Evolutionary conservation across 257 asterid species (phyloP).

Genomic region (Knoxia roxburghii): DNA sequence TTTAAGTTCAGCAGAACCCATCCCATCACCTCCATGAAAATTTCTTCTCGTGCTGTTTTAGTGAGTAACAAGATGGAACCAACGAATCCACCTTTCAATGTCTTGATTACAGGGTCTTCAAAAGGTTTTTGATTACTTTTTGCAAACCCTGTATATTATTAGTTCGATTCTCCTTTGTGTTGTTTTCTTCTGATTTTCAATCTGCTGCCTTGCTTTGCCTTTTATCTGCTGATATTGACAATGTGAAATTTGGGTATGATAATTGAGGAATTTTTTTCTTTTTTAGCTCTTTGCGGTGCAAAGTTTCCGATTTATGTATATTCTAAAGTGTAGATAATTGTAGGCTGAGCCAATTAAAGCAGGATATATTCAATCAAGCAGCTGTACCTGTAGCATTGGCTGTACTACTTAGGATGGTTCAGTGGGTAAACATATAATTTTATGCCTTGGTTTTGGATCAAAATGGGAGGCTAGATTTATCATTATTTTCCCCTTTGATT

Average conservation of each 20-base stretch:
- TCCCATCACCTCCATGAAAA: slow-evolving; percentile 8
- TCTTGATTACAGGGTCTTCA: slow-evolving; percentile 78
- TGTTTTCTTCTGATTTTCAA: not conserved
- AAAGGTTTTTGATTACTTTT: slow-evolving; percentile 44
- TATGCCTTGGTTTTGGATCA: no score
- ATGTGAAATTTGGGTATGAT: no score
- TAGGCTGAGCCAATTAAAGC: not conserved
- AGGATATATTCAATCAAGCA: no score
- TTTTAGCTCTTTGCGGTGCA: not conserved
- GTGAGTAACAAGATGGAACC: slow-evolving; percentile 28
- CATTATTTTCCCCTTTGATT: no score
- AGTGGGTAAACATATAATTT: no score
- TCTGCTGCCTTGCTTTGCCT: not conserved
- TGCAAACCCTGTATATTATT: not conserved
- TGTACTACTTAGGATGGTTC: not conserved
- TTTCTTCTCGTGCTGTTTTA: slow-evolving; percentile 23
- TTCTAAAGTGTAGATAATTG: no score
- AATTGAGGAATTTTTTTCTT: not conserved
- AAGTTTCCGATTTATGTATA: not conserved
- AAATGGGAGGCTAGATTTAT: no score
- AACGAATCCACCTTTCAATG: slow-evolving; percentile 78
- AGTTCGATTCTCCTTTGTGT: not conserved
- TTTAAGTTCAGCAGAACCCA: slow-evolving; percentile 12
- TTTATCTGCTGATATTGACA: not conserved
- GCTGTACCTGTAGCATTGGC: not conserved